phyloP scores from a whole-genome alignment of 805 yeast genomes.

The Candida taoyuanica region DNA sequence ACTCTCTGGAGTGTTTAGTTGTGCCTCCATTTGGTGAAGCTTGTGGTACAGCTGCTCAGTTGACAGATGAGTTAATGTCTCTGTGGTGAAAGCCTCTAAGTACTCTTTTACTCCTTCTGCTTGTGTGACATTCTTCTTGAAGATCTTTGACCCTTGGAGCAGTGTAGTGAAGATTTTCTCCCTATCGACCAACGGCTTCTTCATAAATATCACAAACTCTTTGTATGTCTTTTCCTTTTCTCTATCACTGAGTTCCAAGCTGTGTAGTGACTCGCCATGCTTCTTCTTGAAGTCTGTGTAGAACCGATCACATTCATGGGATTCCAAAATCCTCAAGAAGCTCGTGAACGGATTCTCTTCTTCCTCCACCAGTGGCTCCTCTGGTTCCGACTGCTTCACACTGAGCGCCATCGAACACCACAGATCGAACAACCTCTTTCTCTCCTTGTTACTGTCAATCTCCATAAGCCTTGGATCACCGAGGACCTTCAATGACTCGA shows the following conservation, averaged over 20 bases:
- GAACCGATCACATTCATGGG: slow-evolving; percentile 26
- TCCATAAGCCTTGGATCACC: slow-evolving; percentile 38
- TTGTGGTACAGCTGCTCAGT: slow-evolving; percentile 7
- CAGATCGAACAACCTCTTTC: slow-evolving; percentile 38
- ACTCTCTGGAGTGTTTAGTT: slow-evolving; percentile 3
- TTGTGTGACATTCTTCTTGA: slow-evolving; percentile 12
- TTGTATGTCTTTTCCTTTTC: slow-evolving; percentile 36
- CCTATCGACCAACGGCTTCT: slow-evolving; percentile 17
- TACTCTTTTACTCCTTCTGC: background rate
- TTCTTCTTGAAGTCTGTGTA: slow-evolving; percentile 38
- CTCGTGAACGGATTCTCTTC: slow-evolving; percentile 15
- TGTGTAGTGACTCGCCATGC: slow-evolving; percentile 26
- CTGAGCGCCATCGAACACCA: slow-evolving; percentile 35
- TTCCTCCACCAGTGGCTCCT: background rate
- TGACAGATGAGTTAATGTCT: background rate
- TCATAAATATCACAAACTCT: slow-evolving; percentile 26
- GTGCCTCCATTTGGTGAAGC: slow-evolving; percentile 5
- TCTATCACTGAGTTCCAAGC: slow-evolving; percentile 28
- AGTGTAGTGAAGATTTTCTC: slow-evolving; percentile 17
- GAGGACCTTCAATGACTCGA: slow-evolving; percentile 36
- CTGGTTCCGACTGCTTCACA: slow-evolving; percentile 1
- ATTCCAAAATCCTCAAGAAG: slow-evolving; percentile 28
- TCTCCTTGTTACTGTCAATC: slow-evolving; percentile 30
- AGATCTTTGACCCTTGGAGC: slow-evolving; percentile 16
- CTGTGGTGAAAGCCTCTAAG: background rate